Base-by-base conservation (phyloP, 116 monocot genomes). In the Phalaenopsis hybrid region DNA sequence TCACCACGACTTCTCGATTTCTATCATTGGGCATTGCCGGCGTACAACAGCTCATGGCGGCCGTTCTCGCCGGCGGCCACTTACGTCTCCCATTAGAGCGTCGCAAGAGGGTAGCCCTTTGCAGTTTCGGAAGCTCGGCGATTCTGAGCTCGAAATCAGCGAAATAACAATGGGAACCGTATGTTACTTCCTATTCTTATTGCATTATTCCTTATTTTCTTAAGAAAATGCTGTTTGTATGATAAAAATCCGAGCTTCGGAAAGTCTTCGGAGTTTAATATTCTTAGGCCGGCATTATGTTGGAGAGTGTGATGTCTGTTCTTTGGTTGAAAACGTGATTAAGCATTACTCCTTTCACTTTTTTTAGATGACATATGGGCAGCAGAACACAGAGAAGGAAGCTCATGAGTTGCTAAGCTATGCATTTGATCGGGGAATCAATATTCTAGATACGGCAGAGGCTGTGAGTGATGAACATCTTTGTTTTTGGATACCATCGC, bases 371-470 rank as follows among this genome's bases (percentile, higher is more conserved):
- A 94, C 94, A 57, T 97, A 92, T 86, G 94, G 97, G 25, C 83
- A 97, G 86, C 94, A 97, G 85, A 97, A 94, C 81, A 93, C 94
- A 13, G 97, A 97, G 90, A 91, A 89, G 84, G 97, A 97, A 84
- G 86, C 94, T 1, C 94, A 97, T 57, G 94, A 97, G 23, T 85
- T 90, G 61, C 90, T 94, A 46, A 85, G 77, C 45, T 91, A 92
- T 77, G 84, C 97, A 3, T 94, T 97, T 37, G 94, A 92, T 11
- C 84, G 86, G 31, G 97, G 97, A 8, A 86, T 97, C 77, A 96
- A 96, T 67, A 79, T 74, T 11, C n/a, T 94, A 6, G 94, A 96
- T 74, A 92, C 96, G 6, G 88, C 94, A 20, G 94, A 96, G 81
- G 88, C 79, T 21, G 96, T 92, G 63, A 85, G 93, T 74, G 20